Base-by-base conservation (phyloP, 176 grass and related monocot species). In the Carex myosuroides region DNA sequence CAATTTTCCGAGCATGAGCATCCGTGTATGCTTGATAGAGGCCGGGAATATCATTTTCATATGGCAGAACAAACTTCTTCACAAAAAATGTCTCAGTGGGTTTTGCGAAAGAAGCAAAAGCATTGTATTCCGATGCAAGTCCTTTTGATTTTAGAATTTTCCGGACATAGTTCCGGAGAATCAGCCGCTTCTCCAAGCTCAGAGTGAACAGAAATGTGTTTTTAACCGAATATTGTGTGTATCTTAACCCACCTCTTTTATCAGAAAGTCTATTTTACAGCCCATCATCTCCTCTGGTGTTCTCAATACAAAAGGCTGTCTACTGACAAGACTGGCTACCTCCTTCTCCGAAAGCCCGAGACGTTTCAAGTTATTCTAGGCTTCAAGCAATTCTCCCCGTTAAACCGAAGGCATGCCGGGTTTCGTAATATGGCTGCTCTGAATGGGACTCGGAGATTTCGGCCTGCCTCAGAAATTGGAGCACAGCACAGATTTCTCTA, bases 181-280 rank as follows among this genome's bases (percentile, higher is more conserved):
- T 61, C 71, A 89, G 59, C 83, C 89, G 84, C 79, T 92, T 89
- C 59, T 84, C 35, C 30, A 95, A 61, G 60, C 87, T 91, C 32
- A 30, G 62, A 3, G 20, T 80, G 52, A 96, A 61, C 32, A 96
- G 1, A 59, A 46, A 21, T 26, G 90, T 87, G 16, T 55, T 54
- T 14, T 1, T 26, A 29, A 85, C 64, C 56, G 91, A 8, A 64
- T 46, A 1, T 9, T 12, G 55, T 4, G 55, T 4, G 37, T 54
- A 42, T 21, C 6, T 85, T 66, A 95, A 11, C 82, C 66, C 13
- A 22, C 44, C 21, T 80, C 48, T 18, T n/a, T 80, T 39, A 30
- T 10, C 12, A 91, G 84, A 67, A 95, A 88, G 70, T 92, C 89
- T 80, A 91, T 87, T 81, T 92, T 94, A 39, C 30, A 54, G 11